These are phyloP conservation scores for Tieghemiomyces parasiticus DNA, from an alignment of 192 early-diverging fungal species.

Conservation along the genomic window DNA sequence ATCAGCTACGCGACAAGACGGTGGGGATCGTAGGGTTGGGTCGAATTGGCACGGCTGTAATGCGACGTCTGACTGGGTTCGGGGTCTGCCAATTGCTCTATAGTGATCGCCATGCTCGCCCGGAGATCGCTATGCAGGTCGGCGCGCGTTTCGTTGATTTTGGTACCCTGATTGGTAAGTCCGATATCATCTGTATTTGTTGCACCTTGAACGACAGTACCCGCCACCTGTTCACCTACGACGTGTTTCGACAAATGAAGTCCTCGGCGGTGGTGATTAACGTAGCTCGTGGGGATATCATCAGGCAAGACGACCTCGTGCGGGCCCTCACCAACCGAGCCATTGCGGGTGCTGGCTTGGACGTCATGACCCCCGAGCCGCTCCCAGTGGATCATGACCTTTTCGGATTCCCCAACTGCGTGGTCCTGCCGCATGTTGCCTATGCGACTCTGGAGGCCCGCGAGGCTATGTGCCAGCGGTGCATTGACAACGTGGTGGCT, in stretches of 20 bases:
- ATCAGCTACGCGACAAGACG: constrained; percentile 58
- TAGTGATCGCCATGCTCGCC: constrained; percentile 33
- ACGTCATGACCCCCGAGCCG: constrained; percentile 81
- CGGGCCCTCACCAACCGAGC: constrained; percentile 37
- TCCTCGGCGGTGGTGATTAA: constrained; percentile 55
- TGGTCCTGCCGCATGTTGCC: constrained; percentile 75
- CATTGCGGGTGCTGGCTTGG: constrained; percentile 60
- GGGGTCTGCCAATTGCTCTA: constrained; percentile 50
- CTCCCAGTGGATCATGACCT: constrained; percentile 44
- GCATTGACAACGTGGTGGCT: constrained; percentile 53
- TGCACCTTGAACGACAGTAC: constrained; percentile 62
- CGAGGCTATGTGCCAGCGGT: constrained; percentile 60
- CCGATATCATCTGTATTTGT: constrained; percentile 61
- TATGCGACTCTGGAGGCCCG: constrained; percentile 72
- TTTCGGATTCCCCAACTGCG: constrained; percentile 37
- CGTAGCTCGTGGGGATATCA: constrained; percentile 60
- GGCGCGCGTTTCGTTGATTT: constrained; percentile 35
- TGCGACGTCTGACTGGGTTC: constrained; percentile 55
- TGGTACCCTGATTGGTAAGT: constrained; percentile 35
- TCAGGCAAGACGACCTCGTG: constrained; percentile 58
- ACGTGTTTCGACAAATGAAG: constrained; percentile 58
- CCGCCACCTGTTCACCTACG: constrained; percentile 46
- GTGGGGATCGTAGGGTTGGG: constrained; percentile 78
- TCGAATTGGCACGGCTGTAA: constrained; percentile 63
- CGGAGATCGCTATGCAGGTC: constrained; percentile 24